These are phyloP conservation scores for Dittrichia graveolens DNA, from an alignment of 129 eudicot genomes.

Conservation along the genomic window DNA sequence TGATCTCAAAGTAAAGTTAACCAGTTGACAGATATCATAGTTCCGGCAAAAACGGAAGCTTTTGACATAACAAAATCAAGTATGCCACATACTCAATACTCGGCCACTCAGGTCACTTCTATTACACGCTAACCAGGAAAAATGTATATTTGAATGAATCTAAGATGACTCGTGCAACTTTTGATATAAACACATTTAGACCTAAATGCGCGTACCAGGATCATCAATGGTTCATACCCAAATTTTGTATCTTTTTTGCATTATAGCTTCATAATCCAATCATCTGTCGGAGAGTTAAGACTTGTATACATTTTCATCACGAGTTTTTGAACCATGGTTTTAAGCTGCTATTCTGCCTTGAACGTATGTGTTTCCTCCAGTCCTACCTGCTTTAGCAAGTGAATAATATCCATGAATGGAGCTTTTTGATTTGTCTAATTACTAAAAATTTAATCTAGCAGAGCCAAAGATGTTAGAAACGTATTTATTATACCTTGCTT, in stretches of 20 bases:
- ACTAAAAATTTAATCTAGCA: neutral
- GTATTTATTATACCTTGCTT: constrained; percentile 48
- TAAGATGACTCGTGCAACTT: too few species aligned
- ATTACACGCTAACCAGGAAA: too few species aligned
- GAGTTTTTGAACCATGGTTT: constrained; percentile 11
- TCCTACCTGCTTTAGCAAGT: constrained; percentile 28
- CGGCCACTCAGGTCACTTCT: too few species aligned
- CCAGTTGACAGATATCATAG: too few species aligned
- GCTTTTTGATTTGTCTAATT: neutral
- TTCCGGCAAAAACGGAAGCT: too few species aligned
- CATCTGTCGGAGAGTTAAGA: neutral
- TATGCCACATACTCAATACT: too few species aligned
- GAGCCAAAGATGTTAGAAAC: neutral
- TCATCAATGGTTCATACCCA: too few species aligned
- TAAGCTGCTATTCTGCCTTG: constrained; percentile 33
- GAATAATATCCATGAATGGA: neutral
- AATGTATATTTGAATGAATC: too few species aligned
- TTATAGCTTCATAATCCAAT: neutral
- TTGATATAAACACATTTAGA: too few species aligned
- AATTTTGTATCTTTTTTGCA: neutral
- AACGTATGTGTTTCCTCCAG: constrained; percentile 13
- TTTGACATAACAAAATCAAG: too few species aligned
- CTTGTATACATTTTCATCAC: neutral
- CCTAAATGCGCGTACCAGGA: too few species aligned
- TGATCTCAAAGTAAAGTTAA: too few species aligned